Evolutionary conservation across 192 early-diverging fungal genomes (phyloP), one percentile per base, ranked within the genome.

Genomic region (Linnemannia hyalina): DNA sequence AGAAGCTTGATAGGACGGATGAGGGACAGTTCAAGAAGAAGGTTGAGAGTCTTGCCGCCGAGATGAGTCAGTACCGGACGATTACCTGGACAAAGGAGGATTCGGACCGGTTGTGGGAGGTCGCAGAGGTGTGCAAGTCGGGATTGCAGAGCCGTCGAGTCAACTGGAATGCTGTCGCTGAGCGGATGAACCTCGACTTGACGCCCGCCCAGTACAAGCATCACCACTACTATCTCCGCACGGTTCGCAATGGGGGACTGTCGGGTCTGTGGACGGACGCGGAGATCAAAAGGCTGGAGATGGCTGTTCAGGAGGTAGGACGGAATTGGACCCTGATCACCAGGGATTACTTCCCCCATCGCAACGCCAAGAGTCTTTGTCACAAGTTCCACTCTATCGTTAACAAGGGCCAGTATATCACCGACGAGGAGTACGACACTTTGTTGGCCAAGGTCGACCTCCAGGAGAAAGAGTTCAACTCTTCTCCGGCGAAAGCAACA

Each of bases 331-430:
- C 35, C 10, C 13, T 47, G 71, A 78, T 86, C 8, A 46, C 57
- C 0, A 3, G 16, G 23, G 6, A 68, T 4, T 86, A 77, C 36
- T 41, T 86, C 32, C 84, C 84, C 0, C n/a, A 77, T 38, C 84
- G 84, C 5, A 86, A 81, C 26, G 13, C 79, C 9, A 86, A 86
- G 74, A 78, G 75, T 75, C 35, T 86, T 18, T 81, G 84, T 29
- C 84, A 86, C 76, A 86, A 86, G 84, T 86, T 54, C 71, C 55
- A 36, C 13, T 60, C 70, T 40, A 55, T 86, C 36, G 35, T 3
- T 8, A 15, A 76, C 75, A 76, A 76, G 40, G 80, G 75, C 6
- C 18, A 57, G 23, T 46, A 86, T 68, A 78, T 86, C 20, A 74
- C 80, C 0, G 29, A 70, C 15, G 72, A 74, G 57, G 84, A 86